Base-by-base conservation (phyloP, 2,329 filamentous ascomycete species). In the Davidsoniella australis region DNA sequence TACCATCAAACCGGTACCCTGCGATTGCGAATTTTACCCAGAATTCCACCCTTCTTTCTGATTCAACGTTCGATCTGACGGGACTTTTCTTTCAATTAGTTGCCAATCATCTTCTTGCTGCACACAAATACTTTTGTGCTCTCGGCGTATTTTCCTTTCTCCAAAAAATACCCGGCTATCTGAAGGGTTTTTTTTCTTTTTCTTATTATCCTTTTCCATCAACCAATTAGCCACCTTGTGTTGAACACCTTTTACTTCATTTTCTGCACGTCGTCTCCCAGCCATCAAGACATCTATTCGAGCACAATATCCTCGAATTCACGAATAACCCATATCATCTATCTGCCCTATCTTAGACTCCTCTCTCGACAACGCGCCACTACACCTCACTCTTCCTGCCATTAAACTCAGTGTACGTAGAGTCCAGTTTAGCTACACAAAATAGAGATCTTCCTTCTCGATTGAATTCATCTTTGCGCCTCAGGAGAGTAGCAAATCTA, bases 301-400 rank as follows among this genome's bases (percentile, higher is more conserved):
- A 33, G 29, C 29, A 9, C 29, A 10, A 12, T 33, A 33, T 12
- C 45, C 33, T 48, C 39, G 23, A 51, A n/a, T 26, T 48, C 49
- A 48, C 49, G 23, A 51, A 51, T 36, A 18, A 18, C 49, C 41
- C 49, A 47, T 44, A n/a, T 39, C 29, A 33, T 18, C 16, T 18
- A 12, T 26, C 43, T 36, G 45, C 24, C 41, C 38, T 23, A 17
- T 26, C 38, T 40, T 38, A 10, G 43, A 47, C 44, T 45, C 48
- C 33, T 46, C 23, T 47, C 23, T 49, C 39, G 36, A 45, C 45
- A 9, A 48, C 49, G 49, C 49, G 49, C 49, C 49, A 51, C 41
- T 51, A 45, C 45, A 51, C 49, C 49, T 51, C 37, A 41, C 41
- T 48, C 36, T 36, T 47, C 49, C 45, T 40, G 45, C 42, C 45